Conservation (phyloP, 805 yeast species). For the Kodamaea hsintzibuensis region DNA sequence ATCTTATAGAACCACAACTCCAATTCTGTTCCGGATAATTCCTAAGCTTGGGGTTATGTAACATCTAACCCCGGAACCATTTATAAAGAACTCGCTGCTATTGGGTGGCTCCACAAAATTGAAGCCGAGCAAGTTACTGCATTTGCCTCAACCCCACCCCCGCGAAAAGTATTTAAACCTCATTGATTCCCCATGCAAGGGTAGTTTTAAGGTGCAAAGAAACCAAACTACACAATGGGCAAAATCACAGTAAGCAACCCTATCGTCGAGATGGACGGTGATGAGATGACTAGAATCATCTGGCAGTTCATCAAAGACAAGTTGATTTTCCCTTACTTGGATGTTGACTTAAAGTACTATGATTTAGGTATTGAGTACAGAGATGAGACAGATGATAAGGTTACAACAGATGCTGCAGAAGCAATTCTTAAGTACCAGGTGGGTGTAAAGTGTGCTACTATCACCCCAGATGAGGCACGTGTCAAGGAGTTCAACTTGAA, state of each 20-base stretch:
- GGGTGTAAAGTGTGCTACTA: constrained; percentile 83
- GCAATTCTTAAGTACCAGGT: constrained; percentile 76
- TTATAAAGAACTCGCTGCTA: not conserved
- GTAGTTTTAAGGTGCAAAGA: not conserved
- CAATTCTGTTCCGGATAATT: not conserved
- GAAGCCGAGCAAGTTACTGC: not conserved
- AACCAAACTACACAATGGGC: constrained; percentile 11
- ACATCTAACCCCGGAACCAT: not conserved
- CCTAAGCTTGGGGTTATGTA: not conserved
- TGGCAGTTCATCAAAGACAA: constrained; percentile 74
- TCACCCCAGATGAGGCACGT: constrained; percentile 80
- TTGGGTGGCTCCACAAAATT: not conserved
- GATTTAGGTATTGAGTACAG: constrained; percentile 69
- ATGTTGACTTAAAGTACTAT: constrained; percentile 73
- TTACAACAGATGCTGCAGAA: constrained; percentile 76
- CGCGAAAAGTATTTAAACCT: constrained; percentile 5
- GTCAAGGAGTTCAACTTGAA: constrained; percentile 72
- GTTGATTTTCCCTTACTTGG: constrained; percentile 67
- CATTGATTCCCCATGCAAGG: not conserved
- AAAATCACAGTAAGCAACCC: constrained; percentile 74
- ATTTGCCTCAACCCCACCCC: not conserved
- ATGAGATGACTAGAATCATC: constrained; percentile 84
- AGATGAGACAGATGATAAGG: constrained; percentile 70
- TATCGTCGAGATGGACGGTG: constrained; percentile 80
- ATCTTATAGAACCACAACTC: not conserved